phyloP scores from a whole-genome alignment of 345 rosid species.

The Jatropha curcas region DNA sequence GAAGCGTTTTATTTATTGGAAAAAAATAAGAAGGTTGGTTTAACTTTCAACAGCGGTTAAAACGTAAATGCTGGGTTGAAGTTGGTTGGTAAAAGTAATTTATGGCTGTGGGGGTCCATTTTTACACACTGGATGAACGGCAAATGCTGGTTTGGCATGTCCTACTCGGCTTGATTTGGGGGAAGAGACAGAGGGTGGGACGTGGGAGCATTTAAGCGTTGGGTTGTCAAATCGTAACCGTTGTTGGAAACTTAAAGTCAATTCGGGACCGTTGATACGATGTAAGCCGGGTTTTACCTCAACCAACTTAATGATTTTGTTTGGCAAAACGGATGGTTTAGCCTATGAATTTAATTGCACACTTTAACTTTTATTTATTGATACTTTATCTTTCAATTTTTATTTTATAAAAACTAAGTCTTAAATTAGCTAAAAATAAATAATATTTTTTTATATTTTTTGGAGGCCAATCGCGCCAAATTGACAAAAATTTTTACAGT shows the following conservation, averaged over 20 bases:
- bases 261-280: background rate
- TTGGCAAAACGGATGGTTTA: too few relatives aligned
- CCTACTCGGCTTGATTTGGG: slow-evolving; percentile 5
- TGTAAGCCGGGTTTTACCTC: background rate
- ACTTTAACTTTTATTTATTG: too few relatives aligned
- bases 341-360: too few relatives aligned
- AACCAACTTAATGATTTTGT: background rate
- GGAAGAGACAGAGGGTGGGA: background rate
- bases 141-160: slow-evolving; percentile 1
- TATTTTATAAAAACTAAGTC: too few relatives aligned
- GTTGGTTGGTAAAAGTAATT: background rate
- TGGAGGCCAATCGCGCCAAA: too few relatives aligned
- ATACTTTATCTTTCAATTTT: too few relatives aligned
- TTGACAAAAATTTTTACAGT: too few relatives aligned
- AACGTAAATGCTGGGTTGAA: background rate
- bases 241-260: background rate
- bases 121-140: background rate
- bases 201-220: background rate
- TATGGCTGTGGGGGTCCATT: slow-evolving; percentile 18
- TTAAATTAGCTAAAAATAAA: too few relatives aligned
- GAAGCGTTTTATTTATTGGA: slow-evolving; percentile 40
- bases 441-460: too few relatives aligned
- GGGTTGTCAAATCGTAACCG: slow-evolving; percentile 14
- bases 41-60: slow-evolving; percentile 22
- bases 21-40: background rate